phyloP scores from a whole-genome alignment of 306 rosid species.

The Abrus precatorius region DNA sequence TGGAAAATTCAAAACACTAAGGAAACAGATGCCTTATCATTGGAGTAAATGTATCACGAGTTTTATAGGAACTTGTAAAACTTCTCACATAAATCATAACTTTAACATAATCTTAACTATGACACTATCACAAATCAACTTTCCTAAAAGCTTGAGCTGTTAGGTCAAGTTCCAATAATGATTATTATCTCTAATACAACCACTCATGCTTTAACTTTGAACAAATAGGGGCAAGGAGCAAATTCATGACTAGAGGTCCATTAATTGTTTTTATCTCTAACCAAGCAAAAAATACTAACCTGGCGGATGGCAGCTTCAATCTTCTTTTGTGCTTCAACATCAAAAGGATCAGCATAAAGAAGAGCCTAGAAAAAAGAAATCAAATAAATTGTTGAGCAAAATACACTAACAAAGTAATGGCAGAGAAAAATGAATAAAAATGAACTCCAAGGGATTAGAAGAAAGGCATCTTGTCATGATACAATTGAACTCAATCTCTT shows the following conservation, averaged over 20 bases:
- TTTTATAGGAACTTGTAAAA: background rate
- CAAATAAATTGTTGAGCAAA: conserved; percentile 26
- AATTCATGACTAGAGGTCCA: conserved; percentile 12
- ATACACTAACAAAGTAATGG: conserved; percentile 10
- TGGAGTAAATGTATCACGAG: conserved; percentile 5
- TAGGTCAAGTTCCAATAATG: background rate
- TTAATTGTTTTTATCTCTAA: background rate
- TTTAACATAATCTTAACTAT: background rate
- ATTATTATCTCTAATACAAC: background rate
- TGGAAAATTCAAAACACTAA: background rate
- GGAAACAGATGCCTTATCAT: background rate
- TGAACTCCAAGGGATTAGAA: conserved; percentile 15
- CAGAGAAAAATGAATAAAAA: conserved; percentile 3
- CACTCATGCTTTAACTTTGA: background rate
- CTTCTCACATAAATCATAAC: background rate
- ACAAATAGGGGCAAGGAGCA: background rate
- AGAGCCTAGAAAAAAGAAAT: conserved; percentile 69
- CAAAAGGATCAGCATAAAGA: conserved; percentile 95
- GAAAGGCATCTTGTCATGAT: conserved; percentile 30
- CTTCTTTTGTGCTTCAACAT: conserved; percentile 96
- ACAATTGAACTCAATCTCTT: conserved; percentile 29
- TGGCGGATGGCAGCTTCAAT: conserved; percentile 98
- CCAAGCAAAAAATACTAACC: conserved; percentile 54
- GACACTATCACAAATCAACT: background rate
- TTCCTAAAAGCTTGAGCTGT: background rate